Base-by-base conservation (phyloP, 495 filamentous ascomycete genomes). In the Extremus antarcticus region DNA sequence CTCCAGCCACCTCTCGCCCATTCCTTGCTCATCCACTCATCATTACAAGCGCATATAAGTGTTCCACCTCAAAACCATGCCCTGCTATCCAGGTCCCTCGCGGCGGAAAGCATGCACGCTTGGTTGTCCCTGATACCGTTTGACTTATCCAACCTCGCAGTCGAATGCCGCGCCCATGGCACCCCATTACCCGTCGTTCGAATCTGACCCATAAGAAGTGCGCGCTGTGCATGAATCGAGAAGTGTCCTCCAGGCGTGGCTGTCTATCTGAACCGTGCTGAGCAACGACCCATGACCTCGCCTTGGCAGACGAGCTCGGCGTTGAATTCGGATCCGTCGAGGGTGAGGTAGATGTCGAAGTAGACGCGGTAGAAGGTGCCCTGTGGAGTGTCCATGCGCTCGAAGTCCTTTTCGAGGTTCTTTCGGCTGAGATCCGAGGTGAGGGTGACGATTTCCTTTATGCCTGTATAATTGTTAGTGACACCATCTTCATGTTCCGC, bases 321-420 rank as follows among this genome's bases (percentile, higher is more conserved):
- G 58, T 91, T 97, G 74, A 98, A 98, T 68, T 98, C 92, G 57
- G 85, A 90, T 40, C 92, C 92, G 65, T 98, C 92, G 17, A 98
- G 83, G 9, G 92, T 96, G 50, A 98, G 87, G 69, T 95, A 94
- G 54, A 85, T 85, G 63, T 85, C 82, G 60, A 85, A 85, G 70
- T 84, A 85, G 43, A 88, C 83, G 56, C 92, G 85, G 77, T 98
- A 98, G 73, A 98, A 98, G 13, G 90, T 94, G 53, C 92, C 92
- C 67, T 98, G 92, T 1, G 92, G 92, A 2, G 92, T 98, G 70
- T 98, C 92, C 92, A 98, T 98, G 63, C 94, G 82, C 72, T 98
- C 92, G 57, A 98, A 98, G 67, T 98, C 92, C 68, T 95, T 97
- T 70, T 98, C 92, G 1, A 98, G 82, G 67, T 96, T 97, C 78